phyloP scores from a whole-genome alignment of 225 moss, liverwort and hornwort genomes.

The Lunularia cruciata region DNA sequence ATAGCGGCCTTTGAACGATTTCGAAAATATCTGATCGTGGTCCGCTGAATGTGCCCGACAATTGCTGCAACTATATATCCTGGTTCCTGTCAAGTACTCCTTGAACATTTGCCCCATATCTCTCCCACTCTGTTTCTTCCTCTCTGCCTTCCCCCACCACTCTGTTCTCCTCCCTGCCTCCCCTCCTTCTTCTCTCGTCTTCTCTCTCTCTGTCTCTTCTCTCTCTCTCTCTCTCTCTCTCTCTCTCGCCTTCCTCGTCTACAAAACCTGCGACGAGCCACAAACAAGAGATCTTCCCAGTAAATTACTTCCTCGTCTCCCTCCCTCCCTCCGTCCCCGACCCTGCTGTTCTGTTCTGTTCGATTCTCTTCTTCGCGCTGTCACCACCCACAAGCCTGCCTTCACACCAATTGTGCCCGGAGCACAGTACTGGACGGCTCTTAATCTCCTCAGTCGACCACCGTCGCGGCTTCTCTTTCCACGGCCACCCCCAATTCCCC shows the following conservation, averaged over 20 bases:
- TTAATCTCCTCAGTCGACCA: too few relatives aligned
- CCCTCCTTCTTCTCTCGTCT: background rate
- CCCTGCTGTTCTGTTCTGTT: background rate
- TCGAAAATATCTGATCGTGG: constrained; percentile 51
- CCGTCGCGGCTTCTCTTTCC: too few relatives aligned
- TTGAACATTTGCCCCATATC: constrained; percentile 57
- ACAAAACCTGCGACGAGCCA: background rate
- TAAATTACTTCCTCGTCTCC: background rate
- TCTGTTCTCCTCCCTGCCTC: background rate
- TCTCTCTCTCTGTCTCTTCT: background rate
- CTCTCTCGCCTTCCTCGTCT: background rate
- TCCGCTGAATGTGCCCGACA: constrained; percentile 54
- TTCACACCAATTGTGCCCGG: too few relatives aligned
- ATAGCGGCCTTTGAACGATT: constrained; percentile 49
- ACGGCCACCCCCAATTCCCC: too few relatives aligned
- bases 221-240: background rate
- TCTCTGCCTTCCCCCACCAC: background rate
- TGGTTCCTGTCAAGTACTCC: constrained; percentile 51
- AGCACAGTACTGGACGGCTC: too few relatives aligned
- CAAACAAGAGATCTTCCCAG: too few relatives aligned
- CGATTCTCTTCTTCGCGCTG: background rate
- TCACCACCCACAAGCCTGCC: too few relatives aligned
- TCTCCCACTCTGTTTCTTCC: background rate
- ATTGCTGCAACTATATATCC: constrained; percentile 54
- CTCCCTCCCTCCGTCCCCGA: background rate